Conservation (phyloP, 73 alveolate species). For the Breviolum minutum region DNA sequence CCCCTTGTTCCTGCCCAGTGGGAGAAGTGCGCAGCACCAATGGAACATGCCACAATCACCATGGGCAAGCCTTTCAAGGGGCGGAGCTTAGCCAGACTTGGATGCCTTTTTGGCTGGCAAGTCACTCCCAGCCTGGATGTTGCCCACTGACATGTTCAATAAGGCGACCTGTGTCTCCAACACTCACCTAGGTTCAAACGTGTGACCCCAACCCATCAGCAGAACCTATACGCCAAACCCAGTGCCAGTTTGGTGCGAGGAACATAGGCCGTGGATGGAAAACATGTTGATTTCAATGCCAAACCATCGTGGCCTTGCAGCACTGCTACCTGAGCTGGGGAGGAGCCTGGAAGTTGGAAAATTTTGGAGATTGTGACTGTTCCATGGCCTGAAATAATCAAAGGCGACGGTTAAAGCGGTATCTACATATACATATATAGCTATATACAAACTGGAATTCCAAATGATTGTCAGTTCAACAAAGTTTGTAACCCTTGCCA, state of each 20-base stretch:
- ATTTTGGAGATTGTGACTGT: background rate
- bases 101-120: background rate
- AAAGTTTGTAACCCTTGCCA: too few species aligned
- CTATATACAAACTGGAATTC: too few species aligned
- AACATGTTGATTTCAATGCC: conserved; percentile 2
- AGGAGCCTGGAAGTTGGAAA: background rate
- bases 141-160: conserved; percentile 38
- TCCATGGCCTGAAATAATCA: background rate
- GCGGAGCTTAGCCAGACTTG: background rate
- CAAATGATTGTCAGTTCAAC: too few species aligned
- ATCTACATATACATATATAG: too few species aligned
- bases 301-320: background rate
- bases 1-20: conserved; percentile 62
- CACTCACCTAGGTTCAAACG: background rate
- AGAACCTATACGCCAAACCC: background rate
- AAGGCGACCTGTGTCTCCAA: conserved; percentile 81
- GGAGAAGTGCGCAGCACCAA: conserved; percentile 87
- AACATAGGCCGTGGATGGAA: conserved; percentile 75
- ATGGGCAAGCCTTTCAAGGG: background rate
- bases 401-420: too few species aligned
- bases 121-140: background rate
- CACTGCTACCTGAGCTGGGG: background rate
- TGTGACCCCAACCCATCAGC: too few species aligned
- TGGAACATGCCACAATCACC: conserved; percentile 51
- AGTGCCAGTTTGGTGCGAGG: background rate